Percentiles rank a stretch among this genome's conserved stretches.
Evolutionary conservation across 805 yeast genomes (phyloP).

Genomic region (Metschnikowia lachancei): DNA sequence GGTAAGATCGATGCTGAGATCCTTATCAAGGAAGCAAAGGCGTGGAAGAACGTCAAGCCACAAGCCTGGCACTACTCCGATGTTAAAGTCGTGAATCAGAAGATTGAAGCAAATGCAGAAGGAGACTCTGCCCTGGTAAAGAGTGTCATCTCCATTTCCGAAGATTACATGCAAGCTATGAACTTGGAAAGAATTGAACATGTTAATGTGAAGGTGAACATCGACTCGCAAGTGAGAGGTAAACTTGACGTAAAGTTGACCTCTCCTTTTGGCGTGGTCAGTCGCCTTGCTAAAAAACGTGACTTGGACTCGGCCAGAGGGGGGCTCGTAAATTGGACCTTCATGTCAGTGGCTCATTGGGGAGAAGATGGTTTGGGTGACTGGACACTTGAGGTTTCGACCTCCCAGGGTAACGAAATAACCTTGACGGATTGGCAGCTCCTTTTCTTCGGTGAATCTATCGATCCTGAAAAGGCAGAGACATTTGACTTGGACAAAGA

Average conservation of each 20-base stretch:
- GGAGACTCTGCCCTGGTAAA: constrained; percentile 20
- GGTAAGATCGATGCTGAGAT: constrained; percentile 84
- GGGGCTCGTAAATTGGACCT: constrained; percentile 83
- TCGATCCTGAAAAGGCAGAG: constrained; percentile 61
- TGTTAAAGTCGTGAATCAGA: constrained; percentile 31
- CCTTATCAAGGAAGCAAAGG: constrained; percentile 67
- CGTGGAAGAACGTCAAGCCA: constrained; percentile 85
- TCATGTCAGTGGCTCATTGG: constrained; percentile 98
- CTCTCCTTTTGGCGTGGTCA: constrained; percentile 74
- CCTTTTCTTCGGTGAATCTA: constrained; percentile 76
- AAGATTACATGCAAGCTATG: constrained; percentile 47
- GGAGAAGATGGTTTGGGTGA: constrained; percentile 78
- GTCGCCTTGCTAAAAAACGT: constrained; percentile 72
- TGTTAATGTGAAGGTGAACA: constrained; percentile 74
- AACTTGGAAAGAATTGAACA: constrained; percentile 81
- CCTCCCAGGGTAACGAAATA: constrained; percentile 34
- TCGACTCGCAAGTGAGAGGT: constrained; percentile 67
- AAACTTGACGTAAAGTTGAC: constrained; percentile 57
- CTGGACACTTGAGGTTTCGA: constrained; percentile 71
- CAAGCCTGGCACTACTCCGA: constrained; percentile 76
- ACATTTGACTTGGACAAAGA: constrained; percentile 51
- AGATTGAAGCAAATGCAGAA: constrained; percentile 14
- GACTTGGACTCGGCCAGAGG: constrained; percentile 49
- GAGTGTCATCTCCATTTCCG: constrained; percentile 42
- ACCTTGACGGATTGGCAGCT: constrained; percentile 68